phyloP scores from a whole-genome alignment of 106 monocot genomes.

The Acorus gramineus region DNA sequence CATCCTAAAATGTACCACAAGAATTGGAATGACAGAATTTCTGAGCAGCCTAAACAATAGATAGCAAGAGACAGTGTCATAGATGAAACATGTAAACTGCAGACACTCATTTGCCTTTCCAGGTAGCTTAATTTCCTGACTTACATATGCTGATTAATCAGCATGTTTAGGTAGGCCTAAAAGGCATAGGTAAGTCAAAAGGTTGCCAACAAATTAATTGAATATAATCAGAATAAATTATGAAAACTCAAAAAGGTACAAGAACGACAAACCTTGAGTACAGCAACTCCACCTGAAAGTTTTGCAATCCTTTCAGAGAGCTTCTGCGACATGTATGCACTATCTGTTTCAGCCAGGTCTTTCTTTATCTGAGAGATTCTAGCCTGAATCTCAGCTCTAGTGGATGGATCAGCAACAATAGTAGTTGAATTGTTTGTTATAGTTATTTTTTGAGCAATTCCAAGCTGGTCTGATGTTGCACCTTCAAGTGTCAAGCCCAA shows the following conservation, averaged over 20 bases:
- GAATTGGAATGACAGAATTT: too few species aligned
- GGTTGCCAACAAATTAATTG: too few species aligned
- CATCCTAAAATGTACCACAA: constrained; percentile 2
- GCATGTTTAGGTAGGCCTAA: too few species aligned
- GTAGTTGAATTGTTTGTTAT: constrained; percentile 84
- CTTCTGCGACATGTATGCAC: constrained; percentile 49
- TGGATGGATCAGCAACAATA: constrained; percentile 77
- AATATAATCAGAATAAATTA: background rate
- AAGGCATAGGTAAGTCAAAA: too few species aligned
- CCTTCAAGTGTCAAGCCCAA: constrained; percentile 62
- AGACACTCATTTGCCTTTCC: too few species aligned
- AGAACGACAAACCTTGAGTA: constrained; percentile 61
- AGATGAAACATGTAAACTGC: too few species aligned
- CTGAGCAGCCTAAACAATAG: too few species aligned
- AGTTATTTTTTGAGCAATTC: constrained; percentile 75
- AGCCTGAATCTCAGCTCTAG: constrained; percentile 78
- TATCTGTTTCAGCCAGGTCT: constrained; percentile 63
- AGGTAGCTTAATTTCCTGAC: too few species aligned
- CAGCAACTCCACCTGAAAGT: constrained; percentile 79
- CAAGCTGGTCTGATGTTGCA: constrained; percentile 84
- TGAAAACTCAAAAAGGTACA: background rate
- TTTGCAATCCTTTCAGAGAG: constrained; percentile 94
- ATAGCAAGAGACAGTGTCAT: too few species aligned
- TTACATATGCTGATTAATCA: too few species aligned
- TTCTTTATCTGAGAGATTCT: constrained; percentile 94